Evolutionary conservation across 345 rosid species (phyloP).

Genomic region (Geranium brycei): DNA sequence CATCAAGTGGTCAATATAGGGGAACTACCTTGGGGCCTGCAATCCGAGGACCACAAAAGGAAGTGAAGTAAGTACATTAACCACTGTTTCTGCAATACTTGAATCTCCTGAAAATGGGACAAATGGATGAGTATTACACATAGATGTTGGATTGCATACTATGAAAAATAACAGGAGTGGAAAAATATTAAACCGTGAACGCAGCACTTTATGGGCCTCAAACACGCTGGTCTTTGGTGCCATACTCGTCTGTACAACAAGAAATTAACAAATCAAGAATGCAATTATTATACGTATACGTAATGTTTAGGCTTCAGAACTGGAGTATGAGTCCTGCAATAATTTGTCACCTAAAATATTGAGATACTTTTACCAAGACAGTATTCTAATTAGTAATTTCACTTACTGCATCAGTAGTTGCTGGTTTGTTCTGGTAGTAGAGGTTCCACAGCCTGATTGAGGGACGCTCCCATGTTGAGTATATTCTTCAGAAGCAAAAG

Average conservation of each 20-base stretch:
- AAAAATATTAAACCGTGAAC: conserved; percentile 30
- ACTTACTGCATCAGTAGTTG: conserved; percentile 49
- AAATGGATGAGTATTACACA: conserved; percentile 1
- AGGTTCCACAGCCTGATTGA: conserved; percentile 25
- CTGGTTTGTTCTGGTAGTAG: conserved; percentile 37
- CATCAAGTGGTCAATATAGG: conserved; percentile 7
- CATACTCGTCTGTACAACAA: conserved; percentile 51
- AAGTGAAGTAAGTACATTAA: conserved; percentile 79
- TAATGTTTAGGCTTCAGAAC: neutral
- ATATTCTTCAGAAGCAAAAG: conserved; percentile 41
- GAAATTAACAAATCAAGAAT: conserved; percentile 5
- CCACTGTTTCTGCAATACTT: conserved; percentile 48
- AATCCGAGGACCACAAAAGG: conserved; percentile 81
- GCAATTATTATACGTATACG: neutral
- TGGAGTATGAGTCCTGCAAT: neutral
- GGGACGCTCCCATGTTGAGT: conserved; percentile 31
- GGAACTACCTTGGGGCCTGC: conserved; percentile 72
- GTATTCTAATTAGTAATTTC: neutral
- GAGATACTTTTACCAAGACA: neutral
- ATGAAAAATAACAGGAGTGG: neutral
- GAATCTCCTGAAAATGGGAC: conserved; percentile 44
- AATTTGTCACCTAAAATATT: too few relatives aligned
- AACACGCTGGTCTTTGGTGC: conserved; percentile 88
- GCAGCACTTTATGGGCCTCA: conserved; percentile 61
- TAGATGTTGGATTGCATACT: neutral